These are phyloP conservation scores for Tylopilus sp. DNA, from an alignment of 1,284 basidiomycete genomes.

Conservation along the genomic window DNA sequence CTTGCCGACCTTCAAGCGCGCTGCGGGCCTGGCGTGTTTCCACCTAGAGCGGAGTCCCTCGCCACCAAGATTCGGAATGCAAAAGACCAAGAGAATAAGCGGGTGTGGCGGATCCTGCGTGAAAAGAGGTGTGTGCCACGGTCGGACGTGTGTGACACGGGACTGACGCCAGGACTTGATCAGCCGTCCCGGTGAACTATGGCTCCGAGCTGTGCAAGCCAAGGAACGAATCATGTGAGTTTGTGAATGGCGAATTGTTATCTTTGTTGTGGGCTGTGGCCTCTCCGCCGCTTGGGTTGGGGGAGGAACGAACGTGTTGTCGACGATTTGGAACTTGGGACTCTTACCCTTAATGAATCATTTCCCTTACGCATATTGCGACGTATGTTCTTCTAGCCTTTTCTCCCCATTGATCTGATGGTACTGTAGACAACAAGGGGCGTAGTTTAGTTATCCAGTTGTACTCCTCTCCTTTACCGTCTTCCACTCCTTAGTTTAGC, in stretches of 20 bases:
- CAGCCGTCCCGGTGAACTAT: conserved; percentile 78
- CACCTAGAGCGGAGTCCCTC: conserved; percentile 44
- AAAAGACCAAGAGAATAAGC: conserved; percentile 46
- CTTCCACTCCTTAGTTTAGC: conserved; percentile 8
- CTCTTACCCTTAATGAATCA: background rate
- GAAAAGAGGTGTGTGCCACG: conserved; percentile 62
- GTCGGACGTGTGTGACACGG: background rate
- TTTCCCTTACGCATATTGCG: conserved; percentile 8
- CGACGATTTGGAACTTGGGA: conserved; percentile 4
- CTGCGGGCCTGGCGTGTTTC: conserved; percentile 62
- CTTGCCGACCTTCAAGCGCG: conserved; percentile 72
- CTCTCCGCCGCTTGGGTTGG: background rate
- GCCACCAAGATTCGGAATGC: conserved; percentile 31
- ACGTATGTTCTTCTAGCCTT: background rate
- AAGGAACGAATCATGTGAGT: conserved; percentile 52
- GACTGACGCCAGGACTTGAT: background rate
- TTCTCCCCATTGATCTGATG: conserved; percentile 1
- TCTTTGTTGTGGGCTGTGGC: background rate
- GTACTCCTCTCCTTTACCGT: conserved; percentile 15
- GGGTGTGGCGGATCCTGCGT: conserved; percentile 67
- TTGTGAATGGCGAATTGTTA: background rate
- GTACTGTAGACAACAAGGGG: conserved; percentile 13
- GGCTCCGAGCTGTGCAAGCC: conserved; percentile 64
- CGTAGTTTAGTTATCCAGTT: conserved; percentile 19
- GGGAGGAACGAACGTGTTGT: background rate